Evolutionary conservation across 495 filamentous ascomycete species (phyloP), one percentile per base, ranked within the genome.

Genomic region (Hypoxylon trugodes): DNA sequence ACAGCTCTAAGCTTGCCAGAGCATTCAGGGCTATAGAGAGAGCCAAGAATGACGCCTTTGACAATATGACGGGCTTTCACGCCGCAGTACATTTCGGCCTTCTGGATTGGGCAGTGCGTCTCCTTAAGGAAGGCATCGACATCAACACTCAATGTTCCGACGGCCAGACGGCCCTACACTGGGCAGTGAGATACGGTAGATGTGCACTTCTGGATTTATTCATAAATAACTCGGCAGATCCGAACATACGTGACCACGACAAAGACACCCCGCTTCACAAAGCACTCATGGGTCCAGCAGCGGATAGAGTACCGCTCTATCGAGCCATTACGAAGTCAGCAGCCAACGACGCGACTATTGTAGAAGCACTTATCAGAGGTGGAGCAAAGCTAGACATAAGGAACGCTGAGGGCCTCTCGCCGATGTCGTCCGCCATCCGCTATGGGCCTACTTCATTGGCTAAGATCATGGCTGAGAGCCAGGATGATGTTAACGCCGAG

Each of bases 401-500:
- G 22, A 42, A 42, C 15, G 4, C 2, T 18, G 22, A 42, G 18
- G 38, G 38, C 4, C 4, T 19, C 13, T 42, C 38, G 38, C 38
- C 38, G 16, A 42, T 42, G 38, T 4, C 12, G 38, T 42, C 4
- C 6, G 38, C 38, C 38, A 42, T 42, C 38, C 4, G 38, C 12
- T 42, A 19, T 12, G 38, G 38, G 10, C 38, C 38, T 42, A 42
- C 38, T 5, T 13, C 38, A 42, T 19, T 42, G 22, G 38, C 38
- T 6, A 16, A 19, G 15, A 42, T 42, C 15, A 42, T 42, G 38
- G 38, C 22, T 13, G 38, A 42, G 15, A 42, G 13, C 18, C 38
- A 42, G 12, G 15, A 42, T 42, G 15, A 42, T 42, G 38, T 42
- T 42, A 18, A 42, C 22, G 38, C 38, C 22, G 38, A 42, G 38